Evolutionary conservation across 495 filamentous ascomycete species (phyloP), one percentile per base, ranked within the genome.

Genomic region (Daldinia bambusicola): DNA sequence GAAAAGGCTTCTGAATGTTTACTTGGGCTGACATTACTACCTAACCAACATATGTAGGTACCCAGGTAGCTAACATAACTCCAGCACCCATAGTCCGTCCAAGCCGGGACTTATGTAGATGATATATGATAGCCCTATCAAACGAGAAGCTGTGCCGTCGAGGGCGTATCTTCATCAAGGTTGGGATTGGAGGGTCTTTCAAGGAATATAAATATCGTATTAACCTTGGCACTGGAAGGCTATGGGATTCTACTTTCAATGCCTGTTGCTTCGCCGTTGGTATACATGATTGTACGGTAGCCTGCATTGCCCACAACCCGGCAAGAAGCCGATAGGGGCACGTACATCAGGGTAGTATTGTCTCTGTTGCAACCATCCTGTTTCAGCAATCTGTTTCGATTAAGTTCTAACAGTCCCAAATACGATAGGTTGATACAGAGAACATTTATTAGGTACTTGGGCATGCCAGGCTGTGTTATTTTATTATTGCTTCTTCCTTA

Each of bases 261-360:
- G 16, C 18, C 16, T 48, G 43, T 48, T 48, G 9, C 20, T 48
- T 18, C 20, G 10, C 20, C 18, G 43, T 53, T 53, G 22, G 50
- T 32, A 32, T 37, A 6, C 16, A 5, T 18, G 4, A 8, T 20
- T 20, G 9, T 3, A 37, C 8, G 32, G 16, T 18, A 38, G n/a
- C 53, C 14, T 56, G 32, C 32, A 56, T n/a, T 20, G 30, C 12
- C 32, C 26, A 26, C 26, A 26, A 56, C 53, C 8, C 12, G 32
- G 45, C 7, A 55, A 36, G 12, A 40, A 50, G 37, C 22, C 18
- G 36, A 64, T 45, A 50, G 62, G 38, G 13, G 60, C 22, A 63
- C 51, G 40, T 64, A 48, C 51, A 12, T 10, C 55, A 41, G 60
- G 43, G 22, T 32, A 51, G 18, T 34, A 53, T n/a, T 40, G 30